Evolutionary conservation across 306 rosid genomes (phyloP).

Genomic region (Medicago lupulina): DNA sequence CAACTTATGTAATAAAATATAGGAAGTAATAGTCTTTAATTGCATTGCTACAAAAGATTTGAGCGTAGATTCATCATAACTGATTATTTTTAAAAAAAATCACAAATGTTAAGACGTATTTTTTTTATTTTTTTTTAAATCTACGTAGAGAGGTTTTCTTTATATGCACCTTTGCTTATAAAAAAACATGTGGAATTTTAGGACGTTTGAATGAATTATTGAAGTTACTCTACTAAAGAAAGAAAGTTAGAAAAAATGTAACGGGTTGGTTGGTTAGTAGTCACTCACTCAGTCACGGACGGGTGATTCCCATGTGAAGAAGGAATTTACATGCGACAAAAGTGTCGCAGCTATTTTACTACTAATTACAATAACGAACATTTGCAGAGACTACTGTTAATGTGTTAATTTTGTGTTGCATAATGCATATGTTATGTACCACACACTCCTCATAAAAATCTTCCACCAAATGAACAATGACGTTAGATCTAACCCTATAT

Average conservation of each 20-base stretch:
- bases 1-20: too few relatives aligned
- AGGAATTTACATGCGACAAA: background rate
- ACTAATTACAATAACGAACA: background rate
- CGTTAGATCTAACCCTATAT: background rate
- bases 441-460: too few relatives aligned
- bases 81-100: too few relatives aligned
- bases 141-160: too few relatives aligned
- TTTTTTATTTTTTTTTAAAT: too few relatives aligned
- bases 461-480: background rate
- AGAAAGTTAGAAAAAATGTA: too few relatives aligned
- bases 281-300: background rate
- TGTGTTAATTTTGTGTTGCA: background rate
- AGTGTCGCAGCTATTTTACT: background rate
- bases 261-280: background rate
- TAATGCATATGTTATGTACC: background rate
- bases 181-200: background rate
- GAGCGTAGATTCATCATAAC: too few relatives aligned
- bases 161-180: too few relatives aligned
- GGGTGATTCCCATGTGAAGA: background rate
- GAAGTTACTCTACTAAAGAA: background rate
- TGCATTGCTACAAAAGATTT: too few relatives aligned
- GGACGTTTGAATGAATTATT: background rate
- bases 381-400: background rate
- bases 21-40: too few relatives aligned
- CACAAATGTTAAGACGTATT: too few relatives aligned